Conservation (phyloP, 2,329 filamentous ascomycete species). For the Pleoardoris graminearum region DNA sequence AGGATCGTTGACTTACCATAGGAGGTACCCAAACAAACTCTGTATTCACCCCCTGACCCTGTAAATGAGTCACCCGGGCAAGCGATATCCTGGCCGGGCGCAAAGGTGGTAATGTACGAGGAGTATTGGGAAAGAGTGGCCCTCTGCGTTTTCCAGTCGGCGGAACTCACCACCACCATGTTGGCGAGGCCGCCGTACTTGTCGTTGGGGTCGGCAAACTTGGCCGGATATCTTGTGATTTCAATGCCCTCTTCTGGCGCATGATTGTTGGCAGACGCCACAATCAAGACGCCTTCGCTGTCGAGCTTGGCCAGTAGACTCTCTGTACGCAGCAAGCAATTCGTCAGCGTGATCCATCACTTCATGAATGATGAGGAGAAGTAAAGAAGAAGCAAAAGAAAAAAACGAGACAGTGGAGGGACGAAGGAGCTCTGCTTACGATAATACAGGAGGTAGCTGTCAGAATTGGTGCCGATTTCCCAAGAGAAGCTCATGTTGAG, state of each 20-base stretch:
- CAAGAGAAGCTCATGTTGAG: slow-evolving; percentile 1
- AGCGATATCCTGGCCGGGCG: not conserved
- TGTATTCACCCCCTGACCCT: not conserved
- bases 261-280: slow-evolving; percentile 4
- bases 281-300: slow-evolving; percentile 2
- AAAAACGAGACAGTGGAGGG: too few species aligned
- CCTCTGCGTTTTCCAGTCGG: slow-evolving; percentile 1
- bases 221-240: slow-evolving; percentile 1
- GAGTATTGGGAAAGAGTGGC: not conserved
- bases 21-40: not conserved
- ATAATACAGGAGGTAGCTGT: not conserved
- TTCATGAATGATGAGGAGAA: too few species aligned
- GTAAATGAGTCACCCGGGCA: not conserved
- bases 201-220: slow-evolving; percentile 1
- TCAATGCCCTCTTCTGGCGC: not conserved
- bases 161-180: slow-evolving; percentile 2
- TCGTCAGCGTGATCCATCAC: not conserved
- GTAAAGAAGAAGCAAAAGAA: too few species aligned
- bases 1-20: not conserved
- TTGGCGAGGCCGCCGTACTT: slow-evolving; percentile 1
- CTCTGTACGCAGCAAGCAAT: not conserved
- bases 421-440: not conserved
- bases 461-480: not conserved
- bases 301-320: slow-evolving; percentile 1
- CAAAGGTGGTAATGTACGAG: slow-evolving; percentile 1